phyloP scores from a whole-genome alignment of 2,329 filamentous ascomycete genomes.

The Ceratocystis cubensis region DNA sequence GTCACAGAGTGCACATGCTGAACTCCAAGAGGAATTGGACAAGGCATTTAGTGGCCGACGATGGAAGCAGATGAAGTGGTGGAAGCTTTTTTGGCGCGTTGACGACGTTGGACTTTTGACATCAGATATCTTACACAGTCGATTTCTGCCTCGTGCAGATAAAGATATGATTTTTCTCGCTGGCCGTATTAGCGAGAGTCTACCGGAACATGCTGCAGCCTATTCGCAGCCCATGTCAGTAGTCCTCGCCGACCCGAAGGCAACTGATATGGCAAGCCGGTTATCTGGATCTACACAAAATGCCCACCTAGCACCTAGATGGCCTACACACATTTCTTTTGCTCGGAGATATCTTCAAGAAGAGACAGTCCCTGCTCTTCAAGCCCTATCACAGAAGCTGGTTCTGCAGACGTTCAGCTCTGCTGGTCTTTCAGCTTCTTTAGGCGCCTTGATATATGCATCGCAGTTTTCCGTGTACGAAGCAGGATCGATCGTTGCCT shows the following conservation, averaged over 20 bases:
- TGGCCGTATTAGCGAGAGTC: slow-evolving; percentile 53
- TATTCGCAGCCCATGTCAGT: slow-evolving; percentile 31
- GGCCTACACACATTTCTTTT: slow-evolving; percentile 62
- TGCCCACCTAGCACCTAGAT: slow-evolving; percentile 32
- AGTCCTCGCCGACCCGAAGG: neutral
- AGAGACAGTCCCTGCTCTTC: slow-evolving; percentile 57
- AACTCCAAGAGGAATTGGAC: slow-evolving; percentile 69
- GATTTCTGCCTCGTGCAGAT: slow-evolving; percentile 68
- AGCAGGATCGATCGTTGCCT: slow-evolving; percentile 47
- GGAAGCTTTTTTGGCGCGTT: slow-evolving; percentile 89
- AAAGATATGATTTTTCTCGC: slow-evolving; percentile 71
- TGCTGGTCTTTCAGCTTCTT: slow-evolving; percentile 46
- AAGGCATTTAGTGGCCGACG: slow-evolving; percentile 60
- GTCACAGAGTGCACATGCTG: slow-evolving; percentile 69
- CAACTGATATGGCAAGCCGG: neutral
- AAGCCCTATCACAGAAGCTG: slow-evolving; percentile 59
- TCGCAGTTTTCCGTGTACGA: slow-evolving; percentile 48
- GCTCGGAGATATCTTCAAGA: slow-evolving; percentile 54
- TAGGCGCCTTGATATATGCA: slow-evolving; percentile 45
- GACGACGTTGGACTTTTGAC: slow-evolving; percentile 82
- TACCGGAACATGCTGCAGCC: slow-evolving; percentile 24
- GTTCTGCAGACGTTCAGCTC: slow-evolving; percentile 65
- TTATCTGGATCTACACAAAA: neutral
- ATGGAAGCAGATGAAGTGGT: slow-evolving; percentile 80
- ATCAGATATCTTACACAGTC: slow-evolving; percentile 60